Conservation (phyloP, 768 basidiomycete species). For the Sporobolomyces phaffii region DNA sequence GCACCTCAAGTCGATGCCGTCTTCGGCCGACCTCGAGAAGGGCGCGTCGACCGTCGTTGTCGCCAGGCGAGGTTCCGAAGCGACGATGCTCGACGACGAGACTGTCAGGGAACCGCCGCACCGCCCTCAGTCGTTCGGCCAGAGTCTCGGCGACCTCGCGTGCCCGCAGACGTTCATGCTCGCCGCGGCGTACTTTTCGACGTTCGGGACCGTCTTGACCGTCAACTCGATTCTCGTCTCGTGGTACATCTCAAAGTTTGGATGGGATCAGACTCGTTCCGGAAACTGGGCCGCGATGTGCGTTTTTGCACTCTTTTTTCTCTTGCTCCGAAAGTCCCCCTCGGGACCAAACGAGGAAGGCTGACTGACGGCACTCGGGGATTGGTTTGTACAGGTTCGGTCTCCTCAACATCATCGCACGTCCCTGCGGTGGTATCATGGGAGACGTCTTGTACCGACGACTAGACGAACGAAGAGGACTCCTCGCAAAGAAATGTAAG, state of each 20-base stretch:
- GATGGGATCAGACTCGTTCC: conserved; percentile 53
- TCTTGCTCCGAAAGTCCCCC: too few species aligned
- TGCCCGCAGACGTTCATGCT: conserved; percentile 57
- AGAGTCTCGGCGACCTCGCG: conserved; percentile 44
- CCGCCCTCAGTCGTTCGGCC: not conserved
- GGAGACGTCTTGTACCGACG: conserved; percentile 53
- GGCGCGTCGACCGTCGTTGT: not conserved
- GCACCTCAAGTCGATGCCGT: not conserved
- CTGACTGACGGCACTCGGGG: conserved; percentile 33
- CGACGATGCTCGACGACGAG: conserved; percentile 1
- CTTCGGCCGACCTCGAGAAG: conserved; percentile 17
- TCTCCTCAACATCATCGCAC: conserved; percentile 54
- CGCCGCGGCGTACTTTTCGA: conserved; percentile 53
- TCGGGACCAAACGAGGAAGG: not conserved
- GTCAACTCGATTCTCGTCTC: conserved; percentile 55
- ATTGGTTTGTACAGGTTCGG: too few species aligned
- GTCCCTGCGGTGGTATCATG: conserved; percentile 53
- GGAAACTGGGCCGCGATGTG: conserved; percentile 48
- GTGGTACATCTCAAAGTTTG: conserved; percentile 46
- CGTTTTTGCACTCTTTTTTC: not conserved
- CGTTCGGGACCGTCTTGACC: conserved; percentile 54
- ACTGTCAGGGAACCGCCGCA: not conserved
- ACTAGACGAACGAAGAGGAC: conserved; percentile 23
- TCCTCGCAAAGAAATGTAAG: conserved; percentile 53
- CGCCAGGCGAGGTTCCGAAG: conserved; percentile 21